Conservation (phyloP, 176 grass and related monocot genomes). For the Ampelocalamus luodianensis region DNA sequence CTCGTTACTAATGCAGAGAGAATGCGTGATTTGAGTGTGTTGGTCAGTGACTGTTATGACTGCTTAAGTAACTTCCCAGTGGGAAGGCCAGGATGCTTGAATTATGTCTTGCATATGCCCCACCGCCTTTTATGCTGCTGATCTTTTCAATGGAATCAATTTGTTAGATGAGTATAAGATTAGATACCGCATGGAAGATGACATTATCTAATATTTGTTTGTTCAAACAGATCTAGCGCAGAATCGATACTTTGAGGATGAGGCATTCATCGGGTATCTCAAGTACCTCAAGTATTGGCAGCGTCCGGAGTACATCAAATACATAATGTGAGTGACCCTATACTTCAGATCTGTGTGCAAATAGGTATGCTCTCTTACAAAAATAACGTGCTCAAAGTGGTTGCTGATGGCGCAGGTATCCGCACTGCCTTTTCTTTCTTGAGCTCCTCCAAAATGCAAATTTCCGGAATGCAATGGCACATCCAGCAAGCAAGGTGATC, state of each 20-base stretch:
- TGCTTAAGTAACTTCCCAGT: background rate
- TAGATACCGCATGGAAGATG: background rate
- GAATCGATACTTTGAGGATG: slow-evolving; percentile 96
- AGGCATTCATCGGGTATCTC: slow-evolving; percentile 87
- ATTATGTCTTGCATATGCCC: background rate
- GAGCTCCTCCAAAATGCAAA: slow-evolving; percentile 97
- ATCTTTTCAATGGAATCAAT: background rate
- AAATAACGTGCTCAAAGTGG: slow-evolving; percentile 10
- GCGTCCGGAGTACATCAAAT: slow-evolving; percentile 88
- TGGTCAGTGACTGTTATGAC: background rate
- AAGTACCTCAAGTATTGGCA: slow-evolving; percentile 98
- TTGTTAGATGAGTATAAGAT: background rate
- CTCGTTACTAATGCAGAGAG: background rate
- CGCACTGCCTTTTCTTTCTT: slow-evolving; percentile 98
- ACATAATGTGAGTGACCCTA: slow-evolving; percentile 75
- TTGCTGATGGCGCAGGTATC: slow-evolving; percentile 63
- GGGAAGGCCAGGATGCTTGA: background rate
- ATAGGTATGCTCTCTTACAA: background rate
- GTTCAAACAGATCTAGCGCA: slow-evolving; percentile 80
- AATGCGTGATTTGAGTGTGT: background rate
- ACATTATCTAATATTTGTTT: slow-evolving; percentile 21
- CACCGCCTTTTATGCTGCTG: background rate
- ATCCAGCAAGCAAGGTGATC: slow-evolving; percentile 93
- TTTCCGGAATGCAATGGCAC: slow-evolving; percentile 92
- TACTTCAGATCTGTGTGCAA: background rate